These are phyloP conservation scores for Pachyrhizus erosus DNA, from an alignment of 306 rosid species.

Conservation along the genomic window DNA sequence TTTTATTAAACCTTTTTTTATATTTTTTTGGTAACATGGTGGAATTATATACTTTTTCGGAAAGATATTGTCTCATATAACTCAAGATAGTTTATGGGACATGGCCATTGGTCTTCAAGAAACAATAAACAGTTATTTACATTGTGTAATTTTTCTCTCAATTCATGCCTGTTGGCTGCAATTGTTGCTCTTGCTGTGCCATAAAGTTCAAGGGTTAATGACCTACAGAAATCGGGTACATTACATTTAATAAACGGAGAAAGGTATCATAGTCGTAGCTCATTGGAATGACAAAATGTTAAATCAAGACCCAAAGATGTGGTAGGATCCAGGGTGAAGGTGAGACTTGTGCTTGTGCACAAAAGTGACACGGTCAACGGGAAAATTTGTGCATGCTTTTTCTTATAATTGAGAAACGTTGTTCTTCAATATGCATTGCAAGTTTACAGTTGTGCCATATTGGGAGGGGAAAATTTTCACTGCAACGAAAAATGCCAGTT, in stretches of 20 bases:
- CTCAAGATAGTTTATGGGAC: constrained; percentile 32
- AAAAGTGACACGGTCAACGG: too few species aligned
- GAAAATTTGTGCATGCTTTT: too few species aligned
- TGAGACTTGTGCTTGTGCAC: too few species aligned
- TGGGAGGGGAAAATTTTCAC: not conserved
- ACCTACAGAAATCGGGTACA: too few species aligned
- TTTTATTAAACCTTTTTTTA: not conserved
- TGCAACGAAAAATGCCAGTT: too few species aligned
- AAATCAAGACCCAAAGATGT: not conserved
- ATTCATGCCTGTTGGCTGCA: not conserved
- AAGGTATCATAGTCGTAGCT: not conserved
- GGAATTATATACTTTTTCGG: constrained; percentile 8
- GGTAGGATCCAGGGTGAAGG: not conserved
- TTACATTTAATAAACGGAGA: not conserved
- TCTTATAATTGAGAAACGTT: too few species aligned
- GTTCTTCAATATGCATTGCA: not conserved
- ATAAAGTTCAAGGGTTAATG: constrained; percentile 7
- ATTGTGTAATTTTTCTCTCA: not conserved
- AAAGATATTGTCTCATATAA: constrained; percentile 22
- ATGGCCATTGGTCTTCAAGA: constrained; percentile 14
- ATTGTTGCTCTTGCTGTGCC: constrained; percentile 12
- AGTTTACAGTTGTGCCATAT: not conserved
- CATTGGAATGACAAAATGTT: not conserved
- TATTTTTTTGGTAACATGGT: not conserved
- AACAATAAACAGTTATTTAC: not conserved